phyloP scores from a whole-genome alignment of 306 rosid species.

The Vigna reflexopilosa region DNA sequence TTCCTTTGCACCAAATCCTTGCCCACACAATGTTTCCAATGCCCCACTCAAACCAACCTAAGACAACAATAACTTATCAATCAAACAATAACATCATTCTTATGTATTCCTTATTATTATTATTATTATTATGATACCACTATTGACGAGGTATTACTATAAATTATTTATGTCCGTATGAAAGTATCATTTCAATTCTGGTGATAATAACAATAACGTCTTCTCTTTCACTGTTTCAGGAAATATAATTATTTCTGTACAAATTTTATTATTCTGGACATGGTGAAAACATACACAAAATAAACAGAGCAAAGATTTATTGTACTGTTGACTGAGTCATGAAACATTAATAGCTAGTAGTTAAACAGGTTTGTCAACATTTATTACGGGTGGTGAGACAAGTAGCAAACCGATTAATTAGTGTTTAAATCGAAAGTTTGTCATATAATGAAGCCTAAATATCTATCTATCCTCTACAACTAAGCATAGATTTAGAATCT shows the following conservation, averaged over 20 bases:
- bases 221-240: not conserved
- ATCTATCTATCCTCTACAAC: not conserved
- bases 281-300: not conserved
- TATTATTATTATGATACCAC: no score
- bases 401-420: not conserved
- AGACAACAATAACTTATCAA: not conserved
- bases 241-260: not conserved
- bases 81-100: not conserved
- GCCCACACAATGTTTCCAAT: conserved; percentile 90
- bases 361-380: not conserved
- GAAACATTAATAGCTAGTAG: not conserved
- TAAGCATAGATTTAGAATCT: not conserved
- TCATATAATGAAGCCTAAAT: not conserved
- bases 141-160: not conserved
- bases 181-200: no score
- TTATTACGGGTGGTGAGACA: not conserved
- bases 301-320: not conserved
- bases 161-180: no score
- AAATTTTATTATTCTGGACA: not conserved
- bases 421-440: not conserved
- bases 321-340: not conserved
- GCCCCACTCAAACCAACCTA: conserved; percentile 89
- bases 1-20: conserved; percentile 73
- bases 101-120: no score
- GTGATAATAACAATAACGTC: no score